A percentile compares a stretch with the other conserved stretches of the same genome.
phyloP scores from a whole-genome alignment of 805 yeast genomes.

The Zygoascus bituminiphila region DNA sequence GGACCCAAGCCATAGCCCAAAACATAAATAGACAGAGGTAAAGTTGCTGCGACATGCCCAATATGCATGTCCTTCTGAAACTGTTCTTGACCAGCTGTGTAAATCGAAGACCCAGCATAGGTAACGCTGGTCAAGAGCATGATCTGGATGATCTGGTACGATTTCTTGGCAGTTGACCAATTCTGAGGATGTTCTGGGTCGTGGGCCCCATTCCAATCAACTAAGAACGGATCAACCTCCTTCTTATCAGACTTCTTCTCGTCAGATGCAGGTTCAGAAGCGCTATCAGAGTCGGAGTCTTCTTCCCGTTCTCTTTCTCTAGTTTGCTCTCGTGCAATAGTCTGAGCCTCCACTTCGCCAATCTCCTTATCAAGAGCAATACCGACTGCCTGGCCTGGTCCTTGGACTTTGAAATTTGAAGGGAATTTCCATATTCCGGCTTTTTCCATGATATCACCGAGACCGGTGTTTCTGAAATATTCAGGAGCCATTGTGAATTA shows the following conservation, averaged over 20 bases:
- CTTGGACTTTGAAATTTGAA: not conserved
- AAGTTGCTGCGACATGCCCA: conserved; percentile 39
- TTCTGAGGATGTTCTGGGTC: conserved; percentile 41
- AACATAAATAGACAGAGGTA: conserved; percentile 52
- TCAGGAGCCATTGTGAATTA: no score
- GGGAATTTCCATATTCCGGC: not conserved
- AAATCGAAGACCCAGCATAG: conserved; percentile 53
- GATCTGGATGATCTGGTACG: conserved; percentile 33
- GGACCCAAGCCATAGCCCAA: conserved; percentile 64
- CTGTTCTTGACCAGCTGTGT: conserved; percentile 43
- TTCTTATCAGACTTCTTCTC: not conserved
- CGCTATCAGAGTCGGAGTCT: not conserved
- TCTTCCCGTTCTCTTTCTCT: not conserved
- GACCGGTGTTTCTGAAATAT: conserved; percentile 2
- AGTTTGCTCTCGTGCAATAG: not conserved
- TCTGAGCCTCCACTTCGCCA: not conserved
- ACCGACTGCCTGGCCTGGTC: not conserved
- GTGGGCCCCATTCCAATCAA: conserved; percentile 27
- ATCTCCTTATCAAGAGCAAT: not conserved
- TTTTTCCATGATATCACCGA: not conserved
- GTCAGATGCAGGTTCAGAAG: not conserved
- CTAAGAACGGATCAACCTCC: conserved; percentile 19
- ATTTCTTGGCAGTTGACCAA: conserved; percentile 42
- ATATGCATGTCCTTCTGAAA: conserved; percentile 36
- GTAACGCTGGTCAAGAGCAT: conserved; percentile 42